Base-by-base conservation (phyloP, 2,329 filamentous ascomycete species). In the Trichoderma guizhouense region DNA sequence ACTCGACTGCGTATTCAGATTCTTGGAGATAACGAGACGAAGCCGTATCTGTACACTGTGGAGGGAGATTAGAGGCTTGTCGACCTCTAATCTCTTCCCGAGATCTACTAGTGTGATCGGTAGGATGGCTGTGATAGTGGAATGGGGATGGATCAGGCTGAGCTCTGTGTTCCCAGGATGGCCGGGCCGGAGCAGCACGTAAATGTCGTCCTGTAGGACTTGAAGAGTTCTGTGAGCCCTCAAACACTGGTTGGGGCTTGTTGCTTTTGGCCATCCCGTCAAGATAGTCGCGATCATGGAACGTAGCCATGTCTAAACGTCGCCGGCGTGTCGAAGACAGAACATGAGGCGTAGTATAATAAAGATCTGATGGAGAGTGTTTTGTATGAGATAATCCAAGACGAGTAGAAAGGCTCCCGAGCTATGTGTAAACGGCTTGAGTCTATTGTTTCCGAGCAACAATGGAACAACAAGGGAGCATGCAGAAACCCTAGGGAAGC, bases 331-430 rank as follows among this genome's bases (percentile, higher is more conserved):
- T 72, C 72, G 75, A 71, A 47, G 76, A 75, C n/a, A 77, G 71
- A 66, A 78, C 74, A 73, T 78, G 75, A 71, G 74, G 72, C 76
- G 77, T 77, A 67, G 74, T 72, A 71, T 47, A 60, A 60, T 63
- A 62, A 55, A 69, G 64, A 66, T 58, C 3, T 26, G 12, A 32
- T 21, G 39, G 21, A 32, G 32, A n/a, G 39, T 39, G 26, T 14
- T 28, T 5, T 36, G 36, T 30, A 34, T 51, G n/a, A 21, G 30
- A 60, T 64, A 11, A 9, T 36, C n/a, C 12, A 51, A 39, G 47
- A 11, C 61, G 51, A 60, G 47, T 47, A 28, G 47, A 60, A 24
- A 28, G 24, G 66, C 60, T 24, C 32, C 51, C 28, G 7, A 69
- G 32, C 32, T 30, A 14, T 26, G 57, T 60, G 58, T 69, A 63